Base-by-base conservation (phyloP, 2,329 filamentous ascomycete genomes). In the Alternaria sp. region DNA sequence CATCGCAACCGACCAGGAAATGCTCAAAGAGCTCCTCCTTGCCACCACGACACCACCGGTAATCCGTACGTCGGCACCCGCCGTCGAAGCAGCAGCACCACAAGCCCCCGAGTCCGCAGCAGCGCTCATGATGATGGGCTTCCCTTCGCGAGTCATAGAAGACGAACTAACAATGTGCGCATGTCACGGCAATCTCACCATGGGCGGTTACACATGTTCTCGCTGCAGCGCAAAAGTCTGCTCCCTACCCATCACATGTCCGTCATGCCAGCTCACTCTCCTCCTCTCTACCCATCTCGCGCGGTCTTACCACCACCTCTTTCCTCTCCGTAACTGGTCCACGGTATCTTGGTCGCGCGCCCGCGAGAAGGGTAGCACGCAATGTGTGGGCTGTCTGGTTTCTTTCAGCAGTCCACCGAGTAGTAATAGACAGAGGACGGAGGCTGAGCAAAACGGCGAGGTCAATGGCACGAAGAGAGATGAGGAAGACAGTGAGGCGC, bases 71-170 rank as follows among this genome's bases (percentile, higher is more conserved):
- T 86, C 83, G 15, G 58, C 65, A 11, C 55, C 57, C 5, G 57
- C 77, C 69, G 30, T 57, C 8, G 58, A 77, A 71, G 36, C 75
- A 64, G 60, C 79, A 64, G 61, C 79, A 59, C 67, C 72, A 5
- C 62, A 72, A 74, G 15, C 47, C 10, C 65, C 74, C 69, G 81
- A 86, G 73, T 74, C 73, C 13, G 78, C 84, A 74, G 81, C 77
- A 59, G 85, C 86, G 3, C 84, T 99, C 44, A 87, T 99, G 25
- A 96, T 97, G 92, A 99, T 99, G 95, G 96, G 96, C 5, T 99
- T 99, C 75, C 96, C 96, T 0, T 96, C 93, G 6, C 88, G 94
- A 40, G 91, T 91, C 3, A 88, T 96, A 6, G 92, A 93, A 57
- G 85, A 89, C 23, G 84, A 85, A 50, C 86, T 89, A 6, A 93